Evolutionary conservation across 208 protist species (phyloP).

Genomic region (Acanthamoeba polyphaga): DNA sequence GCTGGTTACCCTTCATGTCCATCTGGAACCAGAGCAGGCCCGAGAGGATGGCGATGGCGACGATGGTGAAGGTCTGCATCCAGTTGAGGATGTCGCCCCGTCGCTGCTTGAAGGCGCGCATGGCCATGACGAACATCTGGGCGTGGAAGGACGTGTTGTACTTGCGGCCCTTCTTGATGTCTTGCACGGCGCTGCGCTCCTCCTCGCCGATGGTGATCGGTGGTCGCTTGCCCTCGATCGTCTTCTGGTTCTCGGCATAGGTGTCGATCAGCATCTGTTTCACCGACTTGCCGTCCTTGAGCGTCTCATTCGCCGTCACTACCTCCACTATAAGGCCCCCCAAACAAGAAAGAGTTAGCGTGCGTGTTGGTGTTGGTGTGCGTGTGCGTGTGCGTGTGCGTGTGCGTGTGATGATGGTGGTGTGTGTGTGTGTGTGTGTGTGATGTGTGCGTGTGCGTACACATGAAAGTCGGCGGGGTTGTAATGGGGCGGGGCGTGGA

Average conservation of each 20-base stretch:
- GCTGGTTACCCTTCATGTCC: conserved; percentile 51
- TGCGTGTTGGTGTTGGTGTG: too few relatives aligned
- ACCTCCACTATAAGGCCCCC: neutral
- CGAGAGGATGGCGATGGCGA: conserved; percentile 75
- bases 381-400: neutral
- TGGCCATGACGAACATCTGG: conserved; percentile 43
- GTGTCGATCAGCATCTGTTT: conserved; percentile 44
- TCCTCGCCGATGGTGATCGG: neutral
- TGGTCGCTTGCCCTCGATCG: neutral
- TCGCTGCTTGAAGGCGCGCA: conserved; percentile 70
- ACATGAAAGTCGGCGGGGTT: conserved; percentile 81
- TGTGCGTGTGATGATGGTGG: neutral
- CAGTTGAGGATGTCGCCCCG: conserved; percentile 74
- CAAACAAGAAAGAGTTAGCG: neutral
- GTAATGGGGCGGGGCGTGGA: conserved; percentile 62
- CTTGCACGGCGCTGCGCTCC: neutral
- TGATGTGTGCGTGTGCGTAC: neutral
- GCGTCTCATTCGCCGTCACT: neutral
- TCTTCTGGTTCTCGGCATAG: conserved; percentile 9
- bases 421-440: neutral
- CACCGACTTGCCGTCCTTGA: conserved; percentile 24
- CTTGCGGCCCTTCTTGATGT: conserved; percentile 56
- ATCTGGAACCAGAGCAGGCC: conserved; percentile 83
- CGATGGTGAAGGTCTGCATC: conserved; percentile 75
- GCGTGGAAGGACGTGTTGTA: conserved; percentile 46